Percentiles rank a stretch among this genome's conserved stretches.
Evolutionary conservation across 768 basidiomycete species (phyloP).

Genomic region (Tephrocybe sp.): DNA sequence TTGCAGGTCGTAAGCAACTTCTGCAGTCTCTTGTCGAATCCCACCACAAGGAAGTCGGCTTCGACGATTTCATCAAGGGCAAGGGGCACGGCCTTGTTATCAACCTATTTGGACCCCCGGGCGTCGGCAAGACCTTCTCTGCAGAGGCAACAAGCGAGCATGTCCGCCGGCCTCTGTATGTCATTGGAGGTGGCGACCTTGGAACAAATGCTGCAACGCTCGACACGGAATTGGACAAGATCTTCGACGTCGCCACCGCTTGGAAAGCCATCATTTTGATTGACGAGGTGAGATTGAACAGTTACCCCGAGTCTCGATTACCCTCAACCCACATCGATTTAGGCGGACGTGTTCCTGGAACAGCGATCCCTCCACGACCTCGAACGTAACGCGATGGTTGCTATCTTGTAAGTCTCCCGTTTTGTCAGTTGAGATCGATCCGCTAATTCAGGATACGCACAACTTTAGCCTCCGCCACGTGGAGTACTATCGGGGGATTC

Average conservation of each 20-base stretch:
- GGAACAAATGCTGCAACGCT: conserved; percentile 44
- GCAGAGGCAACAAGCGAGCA: conserved; percentile 57
- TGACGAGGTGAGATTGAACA: conserved; percentile 35
- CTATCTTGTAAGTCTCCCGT: conserved; percentile 47
- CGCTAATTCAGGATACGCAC: neutral
- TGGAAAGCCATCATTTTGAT: conserved; percentile 59
- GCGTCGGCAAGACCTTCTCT: conserved; percentile 58
- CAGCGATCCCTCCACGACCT: conserved; percentile 61
- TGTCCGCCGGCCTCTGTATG: conserved; percentile 47
- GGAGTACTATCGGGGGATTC: conserved; percentile 54
- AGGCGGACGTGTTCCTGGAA: conserved; percentile 71
- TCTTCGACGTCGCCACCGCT: conserved; percentile 49
- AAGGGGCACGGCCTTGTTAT: conserved; percentile 53
- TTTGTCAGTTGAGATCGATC: neutral
- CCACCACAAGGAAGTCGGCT: conserved; percentile 46
- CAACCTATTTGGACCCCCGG: conserved; percentile 54
- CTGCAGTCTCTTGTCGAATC: conserved; percentile 54
- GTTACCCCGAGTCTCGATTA: neutral
- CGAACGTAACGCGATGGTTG: conserved; percentile 68
- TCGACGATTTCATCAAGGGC: conserved; percentile 61
- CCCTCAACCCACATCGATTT: neutral
- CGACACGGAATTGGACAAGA: conserved; percentile 40
- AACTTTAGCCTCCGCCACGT: conserved; percentile 52
- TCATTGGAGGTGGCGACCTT: conserved; percentile 52
- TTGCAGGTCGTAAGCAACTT: conserved; percentile 47